These are phyloP conservation scores for Penicillium capsulatum DNA, from an alignment of 2,329 filamentous ascomycete genomes.

Conservation along the genomic window DNA sequence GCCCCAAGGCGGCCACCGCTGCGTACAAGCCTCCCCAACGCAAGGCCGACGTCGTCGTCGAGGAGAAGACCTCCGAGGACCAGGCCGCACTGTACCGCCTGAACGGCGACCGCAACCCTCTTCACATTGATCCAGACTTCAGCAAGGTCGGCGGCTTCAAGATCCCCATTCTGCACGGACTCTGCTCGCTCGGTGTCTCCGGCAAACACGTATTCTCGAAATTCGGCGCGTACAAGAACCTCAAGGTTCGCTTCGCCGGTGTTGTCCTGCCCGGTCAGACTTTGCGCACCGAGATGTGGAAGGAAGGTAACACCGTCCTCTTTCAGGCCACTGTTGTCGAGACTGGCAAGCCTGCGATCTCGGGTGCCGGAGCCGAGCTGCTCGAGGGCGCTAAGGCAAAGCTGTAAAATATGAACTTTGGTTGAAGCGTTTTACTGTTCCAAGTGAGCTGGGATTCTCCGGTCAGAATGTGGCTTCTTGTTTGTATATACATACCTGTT, in stretches of 20 bases:
- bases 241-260: conserved; percentile 88
- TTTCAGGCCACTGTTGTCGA: conserved; percentile 90
- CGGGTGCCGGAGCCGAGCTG: conserved; percentile 74
- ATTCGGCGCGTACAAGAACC: conserved; percentile 79
- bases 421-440: conserved; percentile 19
- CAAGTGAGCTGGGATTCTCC: conserved; percentile 13
- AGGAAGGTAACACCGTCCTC: conserved; percentile 70
- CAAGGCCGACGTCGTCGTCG: conserved; percentile 72
- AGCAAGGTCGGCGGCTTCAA: conserved; percentile 95
- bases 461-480: conserved; percentile 18
- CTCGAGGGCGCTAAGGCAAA: conserved; percentile 50
- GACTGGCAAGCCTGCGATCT: conserved; percentile 84
- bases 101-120: conserved; percentile 90
- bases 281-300: conserved; percentile 93
- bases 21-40: conserved; percentile 74
- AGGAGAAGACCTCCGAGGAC: conserved; percentile 81
- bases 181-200: conserved; percentile 89
- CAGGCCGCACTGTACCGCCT: conserved; percentile 92
- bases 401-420: conserved; percentile 39
- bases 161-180: conserved; percentile 89
- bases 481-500: conserved; percentile 24
- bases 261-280: conserved; percentile 83
- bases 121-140: conserved; percentile 93
- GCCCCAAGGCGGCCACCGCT: conserved; percentile 76
- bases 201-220: conserved; percentile 84